Evolutionary conservation across 805 yeast species (phyloP), one percentile per base, ranked within the genome.

Genomic region (Scheffersomyces lignosus): DNA sequence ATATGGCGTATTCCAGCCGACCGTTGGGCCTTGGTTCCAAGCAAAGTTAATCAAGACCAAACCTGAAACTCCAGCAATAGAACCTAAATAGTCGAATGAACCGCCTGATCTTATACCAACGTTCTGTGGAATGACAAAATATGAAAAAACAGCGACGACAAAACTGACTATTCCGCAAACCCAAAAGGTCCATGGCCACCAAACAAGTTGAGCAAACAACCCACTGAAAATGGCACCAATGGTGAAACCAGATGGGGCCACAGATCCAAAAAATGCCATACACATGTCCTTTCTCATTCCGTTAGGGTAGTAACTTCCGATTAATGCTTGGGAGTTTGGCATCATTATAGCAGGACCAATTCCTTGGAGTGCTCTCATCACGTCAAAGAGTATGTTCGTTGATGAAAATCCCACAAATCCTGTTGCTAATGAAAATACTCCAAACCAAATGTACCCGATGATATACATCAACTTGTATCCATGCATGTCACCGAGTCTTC

Each of bases 161-260:
- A 47, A 29, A 18, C 54, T 36, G 2, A 49, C 41, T 10, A 62
- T 57, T 2, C 56, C 54, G 27, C 53, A 40, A 3, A 54, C 43
- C 65, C 67, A 62, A 33, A 55, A 60, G 0, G 46, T 37, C 66
- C 66, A 60, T 1, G 66, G 66, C 68, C 67, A 62, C 66, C 67
- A 61, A 3, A 49, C 56, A 7, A 46, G 29, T 8, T 41, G 50
- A 2, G 58, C 48, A 29, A 60, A 49, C n/a, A 57, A 33, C 4
- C 56, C 58, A 13, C 50, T 37, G 26, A 62, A 54, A 10, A 61
- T 33, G 1, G 64, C 52, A 2, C 67, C 67, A 9, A 63, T 17
- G 5, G 49, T 48, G 33, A 58, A 60, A 4, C 68, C 70, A 9
- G 44, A 35, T 3, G 68, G 67, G 1, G 70, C 70, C 10, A 62